These are phyloP conservation scores for Solanum appendiculatum DNA, from an alignment of 257 asterid species.

Conservation along the genomic window DNA sequence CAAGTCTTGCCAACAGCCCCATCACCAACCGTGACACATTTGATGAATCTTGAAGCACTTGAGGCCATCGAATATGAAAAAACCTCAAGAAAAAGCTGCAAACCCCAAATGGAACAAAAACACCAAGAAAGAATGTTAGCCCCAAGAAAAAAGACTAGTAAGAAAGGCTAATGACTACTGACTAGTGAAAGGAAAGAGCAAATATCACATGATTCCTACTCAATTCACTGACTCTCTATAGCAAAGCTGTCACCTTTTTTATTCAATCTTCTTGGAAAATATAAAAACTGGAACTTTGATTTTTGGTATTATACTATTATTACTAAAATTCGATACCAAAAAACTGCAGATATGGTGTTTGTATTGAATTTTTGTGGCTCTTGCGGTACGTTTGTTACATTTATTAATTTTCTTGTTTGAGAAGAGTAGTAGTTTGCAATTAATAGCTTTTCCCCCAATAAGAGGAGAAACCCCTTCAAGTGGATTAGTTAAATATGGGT, in stretches of 20 bases:
- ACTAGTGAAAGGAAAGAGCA: constrained; percentile 7
- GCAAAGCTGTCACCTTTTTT: constrained; percentile 1
- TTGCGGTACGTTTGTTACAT: not conserved
- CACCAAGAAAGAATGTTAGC: not conserved
- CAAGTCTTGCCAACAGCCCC: constrained; percentile 99
- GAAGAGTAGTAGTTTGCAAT: not conserved
- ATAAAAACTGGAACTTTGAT: not conserved
- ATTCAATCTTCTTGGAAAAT: not conserved
- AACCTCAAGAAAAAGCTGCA: not conserved
- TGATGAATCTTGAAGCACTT: constrained; percentile 86
- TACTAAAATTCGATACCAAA: not conserved
- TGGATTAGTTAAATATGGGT: not conserved
- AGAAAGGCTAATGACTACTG: not conserved
- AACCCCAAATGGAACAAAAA: constrained; percentile 6
- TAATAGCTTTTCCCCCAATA: not conserved
- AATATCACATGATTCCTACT: constrained; percentile 56
- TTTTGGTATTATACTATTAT: not conserved
- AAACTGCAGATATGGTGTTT: not conserved
- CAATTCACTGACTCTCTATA: constrained; percentile 9
- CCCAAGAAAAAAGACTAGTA: not conserved
- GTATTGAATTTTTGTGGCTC: not conserved
- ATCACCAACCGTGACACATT: constrained; percentile 98
- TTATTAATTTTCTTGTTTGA: not conserved
- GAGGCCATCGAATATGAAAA: constrained; percentile 53
- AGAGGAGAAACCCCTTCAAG: not conserved